Percentiles rank a stretch among this genome's conserved stretches.
Evolutionary conservation across 2,329 filamentous ascomycete genomes (phyloP).

Genomic region (Moelleriella libera): DNA sequence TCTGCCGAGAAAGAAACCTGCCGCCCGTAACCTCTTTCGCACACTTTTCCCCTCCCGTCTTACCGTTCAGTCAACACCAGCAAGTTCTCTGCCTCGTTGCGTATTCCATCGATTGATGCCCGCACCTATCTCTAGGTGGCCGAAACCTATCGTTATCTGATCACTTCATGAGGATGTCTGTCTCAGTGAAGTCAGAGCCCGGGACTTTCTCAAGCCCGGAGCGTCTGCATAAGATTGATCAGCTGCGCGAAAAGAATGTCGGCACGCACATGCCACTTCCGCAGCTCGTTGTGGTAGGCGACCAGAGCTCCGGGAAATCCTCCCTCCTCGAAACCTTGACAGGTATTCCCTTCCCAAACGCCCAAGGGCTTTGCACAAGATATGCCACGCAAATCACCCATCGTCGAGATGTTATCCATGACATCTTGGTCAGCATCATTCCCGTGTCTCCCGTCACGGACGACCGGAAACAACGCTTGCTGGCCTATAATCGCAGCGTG

Average conservation of each 20-base stretch:
- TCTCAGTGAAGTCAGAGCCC: not conserved
- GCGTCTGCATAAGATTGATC: conserved; percentile 20
- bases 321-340: conserved; percentile 60
- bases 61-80: no score
- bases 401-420: conserved; percentile 15
- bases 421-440: conserved; percentile 26
- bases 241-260: conserved; percentile 24
- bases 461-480: conserved; percentile 2
- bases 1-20: no score
- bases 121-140: no score
- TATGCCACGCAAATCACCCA: conserved; percentile 25
- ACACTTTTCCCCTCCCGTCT: no score
- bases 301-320: conserved; percentile 76
- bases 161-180: not conserved
- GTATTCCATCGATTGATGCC: no score
- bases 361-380: conserved; percentile 29
- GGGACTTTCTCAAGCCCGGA: conserved; percentile 1
- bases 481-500: not conserved
- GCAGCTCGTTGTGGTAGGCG: conserved; percentile 71
- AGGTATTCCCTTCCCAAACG: conserved; percentile 31
- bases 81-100: no score
- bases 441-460: conserved; percentile 7
- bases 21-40: no score
- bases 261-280: conserved; percentile 19
- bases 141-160: no score